Evolutionary conservation across 352 stramenopile species (phyloP), one percentile per base, ranked within the genome.

Genomic region (Globisporangium middletonii): DNA sequence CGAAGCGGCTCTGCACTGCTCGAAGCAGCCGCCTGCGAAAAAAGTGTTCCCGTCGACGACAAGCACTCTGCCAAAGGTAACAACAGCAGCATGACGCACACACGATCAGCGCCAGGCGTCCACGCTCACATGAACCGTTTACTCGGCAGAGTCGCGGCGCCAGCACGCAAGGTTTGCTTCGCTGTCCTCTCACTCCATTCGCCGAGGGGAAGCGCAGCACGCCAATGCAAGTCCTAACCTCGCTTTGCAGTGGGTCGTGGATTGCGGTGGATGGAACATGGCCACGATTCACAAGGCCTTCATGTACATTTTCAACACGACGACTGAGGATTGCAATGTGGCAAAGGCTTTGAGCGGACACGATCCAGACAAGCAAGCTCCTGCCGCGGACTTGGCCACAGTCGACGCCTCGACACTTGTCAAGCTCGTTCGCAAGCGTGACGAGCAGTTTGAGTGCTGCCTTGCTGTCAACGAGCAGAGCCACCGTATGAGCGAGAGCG

Each of bases 231-330:
- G 23, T 23, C 23, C 23, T 23, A 41, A 11, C 12, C 13, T 15
- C 37, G 27, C 52, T 23, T 23, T 58, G 1, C 50, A 63, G 26
- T 66, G 58, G 59, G 63, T 69, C 15, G 61, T 66, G 18, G 58
- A 60, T 26, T 44, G 50, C 8, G 55, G 50, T 13, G 58, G 49
- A 15, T 61, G 58, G 54, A 63, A 65, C 23, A 16, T 69, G 47
- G 56, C 43, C 5, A 59, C 48, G 5, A 60, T 38, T 44, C 62
- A 57, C 58, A 65, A 65, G 41, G 63, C 41, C 26, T 65, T 64
- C n/a, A 46, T 28, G 18, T 67, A 67, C 35, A 53, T 60, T n/a
- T 67, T 71, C 46, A 64, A 64, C 26, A 57, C 59, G 1, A 51
- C 48, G 18, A 50, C 57, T 23, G 51, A 67, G 56, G 51, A 67